These are phyloP conservation scores for Hibiscus trionum DNA, from an alignment of 345 rosid species.

Conservation along the genomic window DNA sequence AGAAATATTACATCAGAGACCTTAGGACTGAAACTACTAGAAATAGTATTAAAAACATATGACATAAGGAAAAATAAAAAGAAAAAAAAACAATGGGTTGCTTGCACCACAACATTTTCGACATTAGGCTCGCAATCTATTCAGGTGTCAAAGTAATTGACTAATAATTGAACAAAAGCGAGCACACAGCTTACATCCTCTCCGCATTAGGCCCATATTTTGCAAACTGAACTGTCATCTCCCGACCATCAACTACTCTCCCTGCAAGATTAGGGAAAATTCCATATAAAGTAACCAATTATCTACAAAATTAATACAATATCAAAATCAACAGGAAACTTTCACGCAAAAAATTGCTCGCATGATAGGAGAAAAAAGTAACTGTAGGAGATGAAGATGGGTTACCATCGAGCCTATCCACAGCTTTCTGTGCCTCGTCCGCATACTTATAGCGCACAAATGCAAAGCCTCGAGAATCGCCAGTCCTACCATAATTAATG, in stretches of 20 bases:
- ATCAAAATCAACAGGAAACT: background rate
- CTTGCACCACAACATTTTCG: background rate
- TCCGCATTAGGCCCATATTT: conserved; percentile 97
- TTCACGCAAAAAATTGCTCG: too few species aligned
- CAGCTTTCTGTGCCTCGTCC: conserved; percentile 72
- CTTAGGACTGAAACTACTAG: background rate
- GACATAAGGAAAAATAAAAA: background rate
- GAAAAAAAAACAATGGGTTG: background rate
- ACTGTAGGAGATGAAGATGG: too few species aligned
- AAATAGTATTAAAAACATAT: background rate
- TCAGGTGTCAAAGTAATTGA: background rate
- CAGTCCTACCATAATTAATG: conserved; percentile 25
- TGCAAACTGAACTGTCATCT: conserved; percentile 90
- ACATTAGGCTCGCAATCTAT: background rate
- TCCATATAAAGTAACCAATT: background rate
- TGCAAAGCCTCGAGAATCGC: conserved; percentile 68
- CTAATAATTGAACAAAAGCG: background rate
- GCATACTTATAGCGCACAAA: conserved; percentile 70
- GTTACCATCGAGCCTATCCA: conserved; percentile 64
- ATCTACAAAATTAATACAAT: background rate
- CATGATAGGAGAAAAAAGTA: too few species aligned
- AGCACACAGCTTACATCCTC: conserved; percentile 52
- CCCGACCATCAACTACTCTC: conserved; percentile 86
- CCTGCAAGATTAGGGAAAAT: conserved; percentile 36
- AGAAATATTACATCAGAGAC: background rate